Conservation (phyloP, 345 rosid species). For the Murraya paniculata region DNA sequence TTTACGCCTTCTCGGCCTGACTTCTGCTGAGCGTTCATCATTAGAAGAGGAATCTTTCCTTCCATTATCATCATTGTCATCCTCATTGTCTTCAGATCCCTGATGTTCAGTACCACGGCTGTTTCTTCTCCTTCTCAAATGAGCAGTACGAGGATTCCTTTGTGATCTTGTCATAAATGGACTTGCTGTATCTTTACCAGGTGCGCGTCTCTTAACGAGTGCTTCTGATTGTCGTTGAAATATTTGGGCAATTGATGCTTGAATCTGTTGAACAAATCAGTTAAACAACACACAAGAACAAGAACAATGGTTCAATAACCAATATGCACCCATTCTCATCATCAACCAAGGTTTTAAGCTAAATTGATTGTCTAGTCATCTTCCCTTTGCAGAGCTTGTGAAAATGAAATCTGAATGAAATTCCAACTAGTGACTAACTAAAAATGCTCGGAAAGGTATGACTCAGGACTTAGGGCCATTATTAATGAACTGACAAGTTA, state of each 20-base stretch:
- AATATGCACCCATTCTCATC: neutral
- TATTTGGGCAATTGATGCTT: constrained; percentile 88
- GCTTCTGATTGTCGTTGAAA: constrained; percentile 79
- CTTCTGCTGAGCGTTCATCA: constrained; percentile 58
- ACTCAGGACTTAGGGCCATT: no score
- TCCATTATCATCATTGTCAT: constrained; percentile 58
- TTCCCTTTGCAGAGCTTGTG: neutral
- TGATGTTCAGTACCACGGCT: constrained; percentile 49
- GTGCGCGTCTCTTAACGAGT: constrained; percentile 54
- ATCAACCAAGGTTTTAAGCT: neutral
- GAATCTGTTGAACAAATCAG: constrained; percentile 57
- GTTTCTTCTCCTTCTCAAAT: constrained; percentile 57
- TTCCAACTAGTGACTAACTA: neutral
- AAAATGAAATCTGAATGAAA: neutral
- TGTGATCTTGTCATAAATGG: constrained; percentile 46
- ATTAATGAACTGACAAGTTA: neutral
- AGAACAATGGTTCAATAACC: neutral
- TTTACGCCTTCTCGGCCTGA: constrained; percentile 51
- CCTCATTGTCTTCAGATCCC: constrained; percentile 70
- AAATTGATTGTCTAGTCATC: neutral
- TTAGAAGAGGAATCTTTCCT: constrained; percentile 75
- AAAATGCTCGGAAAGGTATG: neutral
- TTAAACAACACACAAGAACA: constrained; percentile 7
- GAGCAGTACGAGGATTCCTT: constrained; percentile 42
- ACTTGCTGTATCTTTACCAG: constrained; percentile 51